These are phyloP conservation scores for Themeda triandra DNA, from an alignment of 176 grass and related monocot genomes.

Conservation along the genomic window DNA sequence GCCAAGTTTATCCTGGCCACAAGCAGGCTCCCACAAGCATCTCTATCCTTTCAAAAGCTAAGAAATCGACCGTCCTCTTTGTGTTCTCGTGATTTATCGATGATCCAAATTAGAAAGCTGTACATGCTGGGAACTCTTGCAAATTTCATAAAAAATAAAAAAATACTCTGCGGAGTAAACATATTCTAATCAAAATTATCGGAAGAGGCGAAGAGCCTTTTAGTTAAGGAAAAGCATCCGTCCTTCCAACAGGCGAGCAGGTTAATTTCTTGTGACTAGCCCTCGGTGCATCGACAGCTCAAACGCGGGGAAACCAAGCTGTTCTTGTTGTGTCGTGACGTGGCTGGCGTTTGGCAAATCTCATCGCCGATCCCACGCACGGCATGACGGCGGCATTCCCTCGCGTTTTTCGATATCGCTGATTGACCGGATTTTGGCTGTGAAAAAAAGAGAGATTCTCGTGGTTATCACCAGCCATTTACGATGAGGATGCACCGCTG, in stretches of 20 bases:
- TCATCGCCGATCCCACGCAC: background rate
- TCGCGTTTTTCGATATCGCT: background rate
- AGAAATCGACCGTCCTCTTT: background rate
- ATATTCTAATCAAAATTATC: background rate
- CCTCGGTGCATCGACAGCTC: background rate
- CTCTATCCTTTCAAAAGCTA: background rate
- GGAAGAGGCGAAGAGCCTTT: too few species aligned
- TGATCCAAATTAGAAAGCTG: background rate
- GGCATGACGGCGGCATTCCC: background rate
- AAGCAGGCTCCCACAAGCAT: background rate
- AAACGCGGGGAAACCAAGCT: background rate
- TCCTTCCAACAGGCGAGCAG: too few species aligned
- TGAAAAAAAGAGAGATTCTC: background rate
- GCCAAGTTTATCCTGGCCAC: background rate
- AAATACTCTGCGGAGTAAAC: too few species aligned
- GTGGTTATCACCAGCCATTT: background rate
- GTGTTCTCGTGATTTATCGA: background rate
- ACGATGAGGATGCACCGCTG: background rate
- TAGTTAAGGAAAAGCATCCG: too few species aligned
- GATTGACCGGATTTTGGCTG: background rate
- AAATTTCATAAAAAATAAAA: too few species aligned
- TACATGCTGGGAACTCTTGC: background rate
- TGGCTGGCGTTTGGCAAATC: background rate
- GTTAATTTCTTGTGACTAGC: background rate
- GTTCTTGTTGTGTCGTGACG: background rate